These are phyloP conservation scores for Peniophora sp. DNA, from an alignment of 1,284 basidiomycete genomes.

Conservation along the genomic window DNA sequence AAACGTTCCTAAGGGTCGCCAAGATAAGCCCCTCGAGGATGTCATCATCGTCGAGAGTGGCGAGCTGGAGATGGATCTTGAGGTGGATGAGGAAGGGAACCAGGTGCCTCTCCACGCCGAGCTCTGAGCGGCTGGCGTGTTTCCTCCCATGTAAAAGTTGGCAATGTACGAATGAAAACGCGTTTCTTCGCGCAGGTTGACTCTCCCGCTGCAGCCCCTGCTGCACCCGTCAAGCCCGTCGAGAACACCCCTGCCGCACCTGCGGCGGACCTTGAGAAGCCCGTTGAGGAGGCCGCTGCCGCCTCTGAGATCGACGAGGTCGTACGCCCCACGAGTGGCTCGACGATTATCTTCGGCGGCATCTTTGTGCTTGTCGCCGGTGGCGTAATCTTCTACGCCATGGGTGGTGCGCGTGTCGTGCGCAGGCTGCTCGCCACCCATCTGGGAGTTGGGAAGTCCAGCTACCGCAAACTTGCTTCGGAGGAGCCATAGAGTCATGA, in stretches of 20 bases:
- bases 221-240: background rate
- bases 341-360: constrained; percentile 1
- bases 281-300: background rate
- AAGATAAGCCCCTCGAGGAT: constrained; percentile 66
- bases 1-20: constrained; percentile 55
- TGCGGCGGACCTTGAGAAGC: background rate
- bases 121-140: constrained; percentile 54
- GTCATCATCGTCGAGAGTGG: constrained; percentile 76
- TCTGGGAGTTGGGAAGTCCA: background rate
- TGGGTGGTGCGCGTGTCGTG: background rate
- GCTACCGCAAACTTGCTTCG: background rate
- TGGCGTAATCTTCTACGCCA: background rate
- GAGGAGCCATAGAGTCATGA: too few relatives aligned
- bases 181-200: constrained; percentile 16
- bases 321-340: too few relatives aligned
- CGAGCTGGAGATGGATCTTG: constrained; percentile 65
- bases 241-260: background rate
- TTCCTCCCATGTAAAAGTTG: constrained; percentile 23
- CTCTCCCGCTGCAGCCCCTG: background rate
- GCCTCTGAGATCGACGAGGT: background rate
- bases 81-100: constrained; percentile 60
- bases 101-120: constrained; percentile 90
- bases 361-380: background rate
- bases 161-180: constrained; percentile 46
- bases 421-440: background rate